A percentile compares a stretch with the other conserved stretches of the same genome.
phyloP scores from a whole-genome alignment of 352 stramenopile species.

The Peronosclerospora sorghi region DNA sequence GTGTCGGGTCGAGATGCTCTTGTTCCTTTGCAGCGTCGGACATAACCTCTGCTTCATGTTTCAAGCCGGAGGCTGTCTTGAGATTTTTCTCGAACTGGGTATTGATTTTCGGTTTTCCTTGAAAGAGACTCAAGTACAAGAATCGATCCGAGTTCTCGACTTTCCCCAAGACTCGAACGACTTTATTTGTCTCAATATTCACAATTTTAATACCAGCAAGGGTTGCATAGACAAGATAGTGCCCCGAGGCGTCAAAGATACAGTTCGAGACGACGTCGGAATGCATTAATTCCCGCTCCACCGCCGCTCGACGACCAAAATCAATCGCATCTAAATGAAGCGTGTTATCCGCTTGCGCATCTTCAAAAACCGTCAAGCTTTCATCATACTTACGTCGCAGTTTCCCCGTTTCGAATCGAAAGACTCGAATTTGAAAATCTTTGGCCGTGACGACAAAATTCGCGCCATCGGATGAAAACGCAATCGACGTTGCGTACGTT shows the following conservation, averaged over 20 bases:
- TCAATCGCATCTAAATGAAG: slow-evolving; percentile 83
- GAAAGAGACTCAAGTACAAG: slow-evolving; percentile 87
- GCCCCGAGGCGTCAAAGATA: slow-evolving; percentile 92
- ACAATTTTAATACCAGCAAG: slow-evolving; percentile 96
- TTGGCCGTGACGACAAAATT: slow-evolving; percentile 80
- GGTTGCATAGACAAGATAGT: slow-evolving; percentile 93
- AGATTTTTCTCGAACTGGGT: slow-evolving; percentile 89
- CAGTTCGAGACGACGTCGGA: slow-evolving; percentile 59
- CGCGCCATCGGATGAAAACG: slow-evolving; percentile 50
- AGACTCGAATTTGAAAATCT: slow-evolving; percentile 87
- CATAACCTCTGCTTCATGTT: slow-evolving; percentile 50
- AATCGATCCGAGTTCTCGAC: slow-evolving; percentile 95
- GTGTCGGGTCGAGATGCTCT: slow-evolving; percentile 60
- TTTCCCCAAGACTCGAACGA: slow-evolving; percentile 88
- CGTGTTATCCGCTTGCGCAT: slow-evolving; percentile 58
- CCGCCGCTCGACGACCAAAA: slow-evolving; percentile 72
- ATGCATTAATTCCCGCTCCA: slow-evolving; percentile 72
- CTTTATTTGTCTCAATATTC: slow-evolving; percentile 90
- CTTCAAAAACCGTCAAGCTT: slow-evolving; percentile 81
- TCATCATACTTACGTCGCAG: slow-evolving; percentile 86
- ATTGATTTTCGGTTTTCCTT: slow-evolving; percentile 92
- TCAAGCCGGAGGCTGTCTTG: slow-evolving; percentile 34
- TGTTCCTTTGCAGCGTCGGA: slow-evolving; percentile 31
- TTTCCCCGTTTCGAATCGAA: slow-evolving; percentile 82
- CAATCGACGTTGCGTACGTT: slow-evolving; percentile 70